phyloP scores from a whole-genome alignment of 345 rosid species.

The Angophora floribunda region DNA sequence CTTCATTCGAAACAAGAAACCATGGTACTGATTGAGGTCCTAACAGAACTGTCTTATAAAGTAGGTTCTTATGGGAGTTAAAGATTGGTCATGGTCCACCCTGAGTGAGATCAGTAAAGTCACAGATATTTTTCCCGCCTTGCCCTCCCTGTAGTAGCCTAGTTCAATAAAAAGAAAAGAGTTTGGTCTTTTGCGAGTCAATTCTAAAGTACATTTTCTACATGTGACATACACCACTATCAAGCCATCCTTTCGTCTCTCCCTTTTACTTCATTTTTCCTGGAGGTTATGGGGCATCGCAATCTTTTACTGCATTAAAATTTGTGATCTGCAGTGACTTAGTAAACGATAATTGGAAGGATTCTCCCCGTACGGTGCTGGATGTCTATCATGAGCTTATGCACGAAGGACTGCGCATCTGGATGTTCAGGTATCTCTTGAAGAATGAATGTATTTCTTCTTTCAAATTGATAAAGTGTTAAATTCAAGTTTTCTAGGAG shows the following conservation, averaged over 20 bases:
- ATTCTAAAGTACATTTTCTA: neutral
- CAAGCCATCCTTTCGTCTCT: neutral
- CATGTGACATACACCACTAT: neutral
- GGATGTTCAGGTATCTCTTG: slow-evolving; percentile 79
- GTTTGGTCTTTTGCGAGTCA: neutral
- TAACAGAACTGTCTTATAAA: neutral
- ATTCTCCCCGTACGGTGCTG: slow-evolving; percentile 58
- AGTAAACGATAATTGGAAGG: slow-evolving; percentile 51
- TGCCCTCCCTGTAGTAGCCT: neutral
- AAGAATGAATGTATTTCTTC: neutral
- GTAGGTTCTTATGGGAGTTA: neutral
- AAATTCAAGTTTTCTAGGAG: neutral
- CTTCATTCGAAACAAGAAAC: neutral
- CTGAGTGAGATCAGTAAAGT: neutral
- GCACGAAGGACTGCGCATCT: slow-evolving; percentile 65
- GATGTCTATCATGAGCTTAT: slow-evolving; percentile 77
- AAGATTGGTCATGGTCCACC: neutral
- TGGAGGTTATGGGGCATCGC: neutral
- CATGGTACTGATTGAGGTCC: neutral
- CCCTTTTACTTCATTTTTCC: neutral
- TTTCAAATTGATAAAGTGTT: neutral
- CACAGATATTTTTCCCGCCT: neutral
- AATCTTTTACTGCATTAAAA: neutral
- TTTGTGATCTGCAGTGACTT: slow-evolving; percentile 28
- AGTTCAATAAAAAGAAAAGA: neutral